Base-by-base conservation (phyloP, 2,329 filamentous ascomycete genomes). In the Cordyceps cateniannulata region DNA sequence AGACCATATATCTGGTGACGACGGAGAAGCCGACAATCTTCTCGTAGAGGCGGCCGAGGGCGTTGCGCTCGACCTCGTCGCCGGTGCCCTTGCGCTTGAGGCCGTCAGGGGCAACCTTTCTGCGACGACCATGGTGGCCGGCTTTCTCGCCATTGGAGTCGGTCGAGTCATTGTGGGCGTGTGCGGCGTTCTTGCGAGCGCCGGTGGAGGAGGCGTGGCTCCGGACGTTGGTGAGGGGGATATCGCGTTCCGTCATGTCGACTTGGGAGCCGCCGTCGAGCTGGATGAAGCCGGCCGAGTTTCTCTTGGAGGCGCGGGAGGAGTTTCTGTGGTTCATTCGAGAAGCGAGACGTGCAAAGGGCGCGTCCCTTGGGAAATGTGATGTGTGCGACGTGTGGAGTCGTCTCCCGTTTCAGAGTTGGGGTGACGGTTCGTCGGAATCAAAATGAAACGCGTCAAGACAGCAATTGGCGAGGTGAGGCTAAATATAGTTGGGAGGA, bases 1-100 rank as follows among this genome's bases (percentile, higher is more conserved):
- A 90, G 64, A 90, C 78, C 52, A 88, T 75, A 69, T 90, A 90
- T 51, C 87, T 79, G 4, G 84, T 87, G 63, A 88, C 68, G 64
- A 85, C 77, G 8, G 84, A 87, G 68, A 86, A 86, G 66, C 79
- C 77, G 62, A 89, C 75, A 63, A 90, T 79, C 70, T 82, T 87
- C 67, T 80, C 79, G 73, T 90, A 88, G 40, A 90, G 69, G 62
- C 79, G 79, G 49, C 87, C 87, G 78, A 90, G 83, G 63, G 81
- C 81, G 66, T 85, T 90, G 64, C 90, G 73, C 35, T 79, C 77
- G 35, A 81, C 71, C 20, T 84, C 83, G 2, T 85, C 83, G 61
- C 77, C 73, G 9, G 77, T 81, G 62, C 77, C 76, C 20, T 74
- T 70, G 38, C 81, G 77, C 51, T 72, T 72, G 3, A 75, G 68